phyloP scores from a whole-genome alignment of 345 rosid species.

The Moricandia moricandioides region DNA sequence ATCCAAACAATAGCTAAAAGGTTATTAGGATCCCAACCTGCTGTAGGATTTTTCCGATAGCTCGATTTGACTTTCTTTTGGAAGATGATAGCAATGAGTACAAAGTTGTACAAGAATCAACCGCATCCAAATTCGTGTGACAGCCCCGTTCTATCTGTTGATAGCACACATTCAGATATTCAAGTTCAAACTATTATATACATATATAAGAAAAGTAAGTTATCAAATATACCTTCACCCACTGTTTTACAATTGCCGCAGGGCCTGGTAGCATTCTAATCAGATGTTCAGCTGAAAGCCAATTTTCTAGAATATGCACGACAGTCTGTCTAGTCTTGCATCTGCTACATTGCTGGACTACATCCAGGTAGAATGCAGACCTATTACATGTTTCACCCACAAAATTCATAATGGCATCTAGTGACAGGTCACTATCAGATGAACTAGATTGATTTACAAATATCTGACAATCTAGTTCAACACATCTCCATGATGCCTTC shows the following conservation, averaged over 20 bases:
- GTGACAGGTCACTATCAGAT: conserved; percentile 41
- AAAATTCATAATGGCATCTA: conserved; percentile 53
- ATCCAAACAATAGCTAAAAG: conserved; percentile 2
- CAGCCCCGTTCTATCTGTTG: conserved; percentile 59
- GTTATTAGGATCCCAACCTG: conserved; percentile 55
- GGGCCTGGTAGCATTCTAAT: conserved; percentile 58
- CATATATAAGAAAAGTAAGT: not conserved
- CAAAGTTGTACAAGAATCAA: conserved; percentile 45
- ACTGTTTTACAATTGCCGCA: conserved; percentile 65
- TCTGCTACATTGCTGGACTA: conserved; percentile 58
- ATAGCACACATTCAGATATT: conserved; percentile 35
- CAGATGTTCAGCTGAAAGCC: conserved; percentile 61
- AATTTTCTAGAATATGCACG: conserved; percentile 53
- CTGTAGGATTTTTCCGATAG: conserved; percentile 61
- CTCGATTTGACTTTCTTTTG: conserved; percentile 38
- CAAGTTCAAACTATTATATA: conserved; percentile 21
- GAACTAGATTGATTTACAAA: conserved; percentile 38
- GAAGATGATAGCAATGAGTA: conserved; percentile 55
- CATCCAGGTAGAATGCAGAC: conserved; percentile 72
- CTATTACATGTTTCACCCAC: conserved; percentile 54
- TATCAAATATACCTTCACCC: conserved; percentile 78
- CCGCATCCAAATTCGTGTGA: conserved; percentile 37
- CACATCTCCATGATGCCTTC: conserved; percentile 75
- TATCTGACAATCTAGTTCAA: conserved; percentile 48
- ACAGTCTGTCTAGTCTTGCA: conserved; percentile 41